phyloP scores from a whole-genome alignment of 192 early-diverging fungal genomes.

The Mortierella hygrophila region DNA sequence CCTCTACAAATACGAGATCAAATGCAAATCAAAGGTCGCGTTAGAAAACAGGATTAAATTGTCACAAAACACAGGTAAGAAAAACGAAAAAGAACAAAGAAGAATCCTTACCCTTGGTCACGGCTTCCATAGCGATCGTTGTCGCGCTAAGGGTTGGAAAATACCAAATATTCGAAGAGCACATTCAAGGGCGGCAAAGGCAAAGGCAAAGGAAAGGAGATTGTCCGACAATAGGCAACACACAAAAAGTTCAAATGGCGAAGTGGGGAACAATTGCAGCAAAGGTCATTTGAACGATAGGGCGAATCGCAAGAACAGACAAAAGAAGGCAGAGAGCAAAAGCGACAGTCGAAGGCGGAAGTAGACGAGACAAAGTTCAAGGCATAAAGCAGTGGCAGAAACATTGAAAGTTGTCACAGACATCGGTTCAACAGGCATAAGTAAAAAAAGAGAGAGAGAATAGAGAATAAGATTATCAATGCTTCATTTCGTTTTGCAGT shows the following conservation, averaged over 20 bases:
- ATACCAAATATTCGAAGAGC: conserved; percentile 19
- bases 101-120: conserved; percentile 41
- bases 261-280: not conserved
- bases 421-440: conserved; percentile 7
- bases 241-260: not conserved
- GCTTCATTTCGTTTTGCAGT: conserved; percentile 18
- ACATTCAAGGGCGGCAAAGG: conserved; percentile 21
- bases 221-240: not conserved
- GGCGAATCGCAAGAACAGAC: not conserved
- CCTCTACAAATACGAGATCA: conserved; percentile 21
- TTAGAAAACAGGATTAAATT: not conserved
- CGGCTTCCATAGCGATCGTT: conserved; percentile 51
- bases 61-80: not conserved
- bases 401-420: conserved; percentile 14
- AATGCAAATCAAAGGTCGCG: not conserved
- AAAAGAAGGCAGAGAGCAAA: not conserved
- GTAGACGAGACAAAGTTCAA: conserved; percentile 6
- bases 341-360: conserved; percentile 5
- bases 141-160: conserved; percentile 40
- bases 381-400: conserved; percentile 6
- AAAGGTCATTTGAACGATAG: not conserved
- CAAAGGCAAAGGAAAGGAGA: conserved; percentile 10
- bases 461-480: conserved; percentile 43
- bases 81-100: not conserved
- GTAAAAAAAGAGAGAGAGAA: conserved; percentile 11